Evolutionary conservation across 257 asterid species (phyloP).

Genomic region (Solanum piurae): DNA sequence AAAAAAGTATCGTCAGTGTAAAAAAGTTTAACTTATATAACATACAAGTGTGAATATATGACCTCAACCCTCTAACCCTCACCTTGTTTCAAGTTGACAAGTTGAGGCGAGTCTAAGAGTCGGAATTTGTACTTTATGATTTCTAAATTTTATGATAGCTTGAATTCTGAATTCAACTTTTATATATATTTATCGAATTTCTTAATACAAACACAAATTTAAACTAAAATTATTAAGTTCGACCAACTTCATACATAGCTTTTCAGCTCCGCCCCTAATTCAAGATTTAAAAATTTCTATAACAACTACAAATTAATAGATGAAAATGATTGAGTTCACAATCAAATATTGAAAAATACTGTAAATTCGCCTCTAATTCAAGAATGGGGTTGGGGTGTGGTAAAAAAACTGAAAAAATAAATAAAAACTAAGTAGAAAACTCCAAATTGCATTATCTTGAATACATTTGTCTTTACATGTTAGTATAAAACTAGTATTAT

Average conservation of each 20-base stretch:
- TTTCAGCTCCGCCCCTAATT: neutral
- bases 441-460: neutral
- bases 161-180: neutral
- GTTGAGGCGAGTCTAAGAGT: neutral
- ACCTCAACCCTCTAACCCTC: neutral
- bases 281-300: neutral
- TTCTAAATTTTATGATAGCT: neutral
- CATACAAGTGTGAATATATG: neutral
- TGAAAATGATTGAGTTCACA: accelerated
- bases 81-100: neutral
- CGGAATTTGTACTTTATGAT: neutral
- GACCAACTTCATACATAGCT: accelerated
- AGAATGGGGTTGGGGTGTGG: neutral
- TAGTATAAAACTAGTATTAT: constrained; percentile 7
- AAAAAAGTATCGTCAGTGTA: too few species aligned
- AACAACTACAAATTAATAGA: neutral
- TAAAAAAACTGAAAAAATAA: neutral
- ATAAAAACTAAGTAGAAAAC: neutral
- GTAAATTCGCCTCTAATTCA: neutral
- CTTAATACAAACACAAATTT: neutral
- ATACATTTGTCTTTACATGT: constrained; percentile 9
- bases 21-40: neutral
- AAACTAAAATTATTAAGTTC: neutral
- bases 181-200: neutral
- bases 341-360: neutral